Evolutionary conservation across 2,329 filamentous ascomycete genomes (phyloP), one percentile per base, ranked within the genome.

Genomic region (Neofusicoccum kwambonambiense): DNA sequence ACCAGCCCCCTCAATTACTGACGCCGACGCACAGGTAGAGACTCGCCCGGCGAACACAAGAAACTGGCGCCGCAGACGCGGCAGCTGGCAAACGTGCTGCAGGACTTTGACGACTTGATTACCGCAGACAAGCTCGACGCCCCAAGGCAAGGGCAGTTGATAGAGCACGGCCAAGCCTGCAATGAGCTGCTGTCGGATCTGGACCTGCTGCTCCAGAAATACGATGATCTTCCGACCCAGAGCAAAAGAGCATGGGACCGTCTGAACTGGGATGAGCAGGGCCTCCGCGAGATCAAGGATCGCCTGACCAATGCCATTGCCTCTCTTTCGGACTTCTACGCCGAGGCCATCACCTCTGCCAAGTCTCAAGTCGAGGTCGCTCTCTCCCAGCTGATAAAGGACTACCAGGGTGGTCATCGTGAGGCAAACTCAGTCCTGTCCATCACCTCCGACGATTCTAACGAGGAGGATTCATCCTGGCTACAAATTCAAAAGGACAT

Each of bases 211-310:
- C 65, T 76, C 11, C 52, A 67, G 17, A 71, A 72, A 62, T 75
- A 75, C 67, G 72, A 74, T 60, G 64, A 64, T 13, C 70, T 75
- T 17, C 70, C 74, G 35, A 70, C 72, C 31, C 73, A 72, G 57
- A 71, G 65, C 64, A 73, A 71, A 62, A 67, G 73, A 39, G 67
- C 70, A 8, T 76, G 71, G 71, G 72, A 76, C 47, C 69, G 73
- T 13, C 34, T 75, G 45, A 72, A 69, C 62, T 75, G 70, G 69
- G 73, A 74, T 34, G 69, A 72, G 4, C 67, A 71, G 5, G 68
- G 65, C n/a, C 69, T 68, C 1, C 66, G 65, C 15, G 66, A 66
- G 15, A 51, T 75, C 13, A 69, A 71, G 3, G 69, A 69, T 22
- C 70, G 70, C 4, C 65, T 76, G 4, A 69, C 68, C n/a, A 64